Conservation (phyloP, 306 rosid species). For the Rosa chinensis region DNA sequence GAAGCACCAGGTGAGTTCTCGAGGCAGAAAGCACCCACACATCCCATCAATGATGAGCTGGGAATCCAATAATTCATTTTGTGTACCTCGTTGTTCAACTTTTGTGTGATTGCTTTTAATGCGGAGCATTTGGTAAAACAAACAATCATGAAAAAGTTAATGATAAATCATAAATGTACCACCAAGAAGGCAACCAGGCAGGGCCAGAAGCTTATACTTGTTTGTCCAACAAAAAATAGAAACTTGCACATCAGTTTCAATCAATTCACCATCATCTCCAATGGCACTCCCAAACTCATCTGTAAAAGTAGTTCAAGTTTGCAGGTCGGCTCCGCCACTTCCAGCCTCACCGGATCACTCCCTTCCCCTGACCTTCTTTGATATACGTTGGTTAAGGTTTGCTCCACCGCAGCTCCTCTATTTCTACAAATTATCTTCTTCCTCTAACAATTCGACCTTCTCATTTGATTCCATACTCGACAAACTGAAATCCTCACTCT, state of each 20-base stretch:
- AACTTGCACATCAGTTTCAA: not conserved
- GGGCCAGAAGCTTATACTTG: no score
- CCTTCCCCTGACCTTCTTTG: constrained; percentile 21
- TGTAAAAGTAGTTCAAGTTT: constrained; percentile 6
- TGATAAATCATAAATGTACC: no score
- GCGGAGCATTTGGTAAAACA: no score
- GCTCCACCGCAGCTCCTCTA: constrained; percentile 30
- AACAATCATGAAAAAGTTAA: no score
- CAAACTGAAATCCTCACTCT: constrained; percentile 50
- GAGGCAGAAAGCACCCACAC: no score
- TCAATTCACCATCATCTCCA: not conserved
- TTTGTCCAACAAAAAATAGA: no score
- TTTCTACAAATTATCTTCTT: constrained; percentile 27
- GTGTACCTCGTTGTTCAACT: no score
- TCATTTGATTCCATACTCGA: constrained; percentile 4
- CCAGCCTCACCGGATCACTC: not conserved
- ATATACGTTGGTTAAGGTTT: not conserved
- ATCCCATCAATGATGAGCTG: no score
- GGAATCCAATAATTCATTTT: no score
- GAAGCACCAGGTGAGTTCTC: no score
- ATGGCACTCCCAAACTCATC: not conserved
- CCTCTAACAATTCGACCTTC: not conserved
- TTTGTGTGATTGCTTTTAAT: no score
- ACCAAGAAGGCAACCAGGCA: no score
- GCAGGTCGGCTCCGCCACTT: constrained; percentile 5